These are phyloP conservation scores for Candida sanyaensis DNA, from an alignment of 1,139 yeast species.

Conservation along the genomic window DNA sequence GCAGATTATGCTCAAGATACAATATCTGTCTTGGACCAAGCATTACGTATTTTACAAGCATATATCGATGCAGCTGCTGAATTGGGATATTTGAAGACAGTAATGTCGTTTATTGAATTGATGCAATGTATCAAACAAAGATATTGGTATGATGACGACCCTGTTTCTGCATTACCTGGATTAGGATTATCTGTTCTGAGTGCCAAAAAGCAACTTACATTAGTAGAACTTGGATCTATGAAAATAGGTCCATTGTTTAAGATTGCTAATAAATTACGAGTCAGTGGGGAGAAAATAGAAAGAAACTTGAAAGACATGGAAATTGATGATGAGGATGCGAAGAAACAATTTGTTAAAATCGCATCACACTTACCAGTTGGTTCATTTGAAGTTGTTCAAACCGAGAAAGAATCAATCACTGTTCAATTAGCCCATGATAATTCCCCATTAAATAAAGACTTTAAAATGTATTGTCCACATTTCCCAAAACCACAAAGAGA, in stretches of 20 bases:
- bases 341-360: slow-evolving; percentile 41
- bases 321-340: slow-evolving; percentile 18
- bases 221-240: slow-evolving; percentile 15
- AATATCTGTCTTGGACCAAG: slow-evolving; percentile 88
- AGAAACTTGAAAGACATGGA: slow-evolving; percentile 1
- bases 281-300: slow-evolving; percentile 23
- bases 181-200: slow-evolving; percentile 37
- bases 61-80: slow-evolving; percentile 89
- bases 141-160: slow-evolving; percentile 80
- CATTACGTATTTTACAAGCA: slow-evolving; percentile 91
- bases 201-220: slow-evolving; percentile 4
- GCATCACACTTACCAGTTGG: slow-evolving; percentile 54
- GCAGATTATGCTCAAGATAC: slow-evolving; percentile 96
- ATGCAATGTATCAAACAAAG: slow-evolving; percentile 93
- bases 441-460: slow-evolving; percentile 55
- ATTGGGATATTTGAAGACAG: slow-evolving; percentile 67
- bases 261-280: slow-evolving; percentile 37
- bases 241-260: slow-evolving; percentile 26
- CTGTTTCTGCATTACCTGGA: slow-evolving; percentile 75
- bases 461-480: slow-evolving; percentile 71
- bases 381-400: slow-evolving; percentile 34
- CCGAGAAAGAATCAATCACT: slow-evolving; percentile 29
- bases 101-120: slow-evolving; percentile 58
- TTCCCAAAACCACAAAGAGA: slow-evolving; percentile 93
- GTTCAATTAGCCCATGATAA: slow-evolving; percentile 57